Evolutionary conservation across 805 yeast genomes (phyloP).

Genomic region (Ogataea pilisensis): DNA sequence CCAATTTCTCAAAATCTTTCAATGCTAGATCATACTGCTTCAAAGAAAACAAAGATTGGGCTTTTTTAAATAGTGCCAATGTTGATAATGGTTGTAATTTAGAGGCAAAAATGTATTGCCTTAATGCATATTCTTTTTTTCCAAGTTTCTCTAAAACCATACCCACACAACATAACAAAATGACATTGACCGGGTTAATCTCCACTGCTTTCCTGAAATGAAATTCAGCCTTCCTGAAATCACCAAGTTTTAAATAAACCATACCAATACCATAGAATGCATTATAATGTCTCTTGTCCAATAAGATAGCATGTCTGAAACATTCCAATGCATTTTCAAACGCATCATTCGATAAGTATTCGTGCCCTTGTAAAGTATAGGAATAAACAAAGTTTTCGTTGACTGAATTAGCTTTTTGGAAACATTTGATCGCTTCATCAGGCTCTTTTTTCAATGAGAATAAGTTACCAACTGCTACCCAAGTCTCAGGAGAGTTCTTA

Average conservation of each 20-base stretch:
- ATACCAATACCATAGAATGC: constrained; percentile 96
- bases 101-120: constrained; percentile 79
- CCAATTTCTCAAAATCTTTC: constrained; percentile 66
- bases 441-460: constrained; percentile 81
- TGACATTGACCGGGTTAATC: constrained; percentile 87
- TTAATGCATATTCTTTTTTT: constrained; percentile 64
- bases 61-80: constrained; percentile 82
- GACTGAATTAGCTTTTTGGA: constrained; percentile 68
- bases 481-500: constrained; percentile 66
- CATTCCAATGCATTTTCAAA: constrained; percentile 83
- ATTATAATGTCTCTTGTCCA: constrained; percentile 83
- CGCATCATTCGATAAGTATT: constrained; percentile 80
- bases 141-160: constrained; percentile 82
- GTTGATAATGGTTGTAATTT: constrained; percentile 82
- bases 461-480: constrained; percentile 90
- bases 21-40: constrained; percentile 71
- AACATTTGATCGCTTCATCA: constrained; percentile 85
- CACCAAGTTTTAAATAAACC: constrained; percentile 85
- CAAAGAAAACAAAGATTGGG: constrained; percentile 71
- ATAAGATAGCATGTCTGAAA: constrained; percentile 71
- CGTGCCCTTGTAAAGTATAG: constrained; percentile 92
- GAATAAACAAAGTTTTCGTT: constrained; percentile 73
- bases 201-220: constrained; percentile 84
- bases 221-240: constrained; percentile 74
- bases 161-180: constrained; percentile 88